phyloP scores from a whole-genome alignment of 1,139 yeast species.

The Geotrichum europaeum region DNA sequence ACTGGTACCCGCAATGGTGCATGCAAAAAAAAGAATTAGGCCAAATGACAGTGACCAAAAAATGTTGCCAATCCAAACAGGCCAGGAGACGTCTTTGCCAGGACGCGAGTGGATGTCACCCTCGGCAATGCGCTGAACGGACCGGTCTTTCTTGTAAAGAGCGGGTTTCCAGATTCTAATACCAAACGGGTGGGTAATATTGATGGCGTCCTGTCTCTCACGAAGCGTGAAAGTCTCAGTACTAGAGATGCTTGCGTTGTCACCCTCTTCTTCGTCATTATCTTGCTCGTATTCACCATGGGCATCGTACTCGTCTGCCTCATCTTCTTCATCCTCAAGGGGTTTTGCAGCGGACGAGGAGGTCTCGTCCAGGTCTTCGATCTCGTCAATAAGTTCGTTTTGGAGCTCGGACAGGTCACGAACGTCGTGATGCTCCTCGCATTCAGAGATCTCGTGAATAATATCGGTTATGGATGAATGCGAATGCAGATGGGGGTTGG shows the following conservation, averaged over 20 bases:
- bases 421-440: constrained; percentile 15
- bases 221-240: constrained; percentile 79
- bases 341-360: constrained; percentile 17
- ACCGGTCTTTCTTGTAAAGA: constrained; percentile 81
- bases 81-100: constrained; percentile 48
- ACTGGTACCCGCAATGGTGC: constrained; percentile 47
- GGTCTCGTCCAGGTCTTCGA: constrained; percentile 15
- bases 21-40: constrained; percentile 47
- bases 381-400: constrained; percentile 1
- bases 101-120: constrained; percentile 87
- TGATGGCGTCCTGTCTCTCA: constrained; percentile 93
- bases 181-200: constrained; percentile 96
- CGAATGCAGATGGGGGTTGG: neutral
- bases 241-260: constrained; percentile 42
- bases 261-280: constrained; percentile 31
- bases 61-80: constrained; percentile 65
- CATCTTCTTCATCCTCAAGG: neutral
- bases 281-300: constrained; percentile 27
- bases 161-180: constrained; percentile 99
- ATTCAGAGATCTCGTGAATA: constrained; percentile 10
- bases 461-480: constrained; percentile 3
- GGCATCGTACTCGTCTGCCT: constrained; percentile 15
- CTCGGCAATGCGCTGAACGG: constrained; percentile 87
- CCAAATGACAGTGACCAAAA: constrained; percentile 77
- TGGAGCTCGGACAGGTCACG: neutral